phyloP scores from a whole-genome alignment of 345 rosid species.

The Clausena lansium region DNA sequence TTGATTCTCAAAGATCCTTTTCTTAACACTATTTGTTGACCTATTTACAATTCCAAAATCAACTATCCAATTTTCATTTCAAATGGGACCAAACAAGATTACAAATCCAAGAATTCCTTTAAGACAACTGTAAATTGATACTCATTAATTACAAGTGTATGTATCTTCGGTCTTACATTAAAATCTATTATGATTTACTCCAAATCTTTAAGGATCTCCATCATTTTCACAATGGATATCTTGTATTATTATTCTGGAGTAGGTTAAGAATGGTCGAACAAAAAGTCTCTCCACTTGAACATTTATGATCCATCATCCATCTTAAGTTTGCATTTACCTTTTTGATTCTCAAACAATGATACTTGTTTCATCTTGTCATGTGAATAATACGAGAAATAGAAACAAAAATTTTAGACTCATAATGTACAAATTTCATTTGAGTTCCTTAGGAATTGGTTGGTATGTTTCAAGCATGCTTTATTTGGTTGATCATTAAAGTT shows the following conservation, averaged over 20 bases:
- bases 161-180: too few relatives aligned
- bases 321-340: too few relatives aligned
- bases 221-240: background rate
- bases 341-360: too few relatives aligned
- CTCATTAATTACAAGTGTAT: background rate
- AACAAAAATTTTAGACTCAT: too few relatives aligned
- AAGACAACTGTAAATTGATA: background rate
- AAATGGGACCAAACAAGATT: background rate
- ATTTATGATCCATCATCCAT: too few relatives aligned
- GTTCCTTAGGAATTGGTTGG: fast-evolving
- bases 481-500: too few relatives aligned
- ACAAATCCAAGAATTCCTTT: background rate
- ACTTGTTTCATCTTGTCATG: too few relatives aligned
- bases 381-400: too few relatives aligned
- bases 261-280: too few relatives aligned
- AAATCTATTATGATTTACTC: background rate
- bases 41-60: background rate
- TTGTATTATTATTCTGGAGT: background rate
- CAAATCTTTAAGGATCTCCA: background rate
- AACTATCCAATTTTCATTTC: background rate
- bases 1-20: background rate
- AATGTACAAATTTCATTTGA: too few relatives aligned
- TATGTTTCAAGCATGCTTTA: too few relatives aligned
- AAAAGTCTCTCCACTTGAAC: too few relatives aligned
- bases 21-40: background rate